Conservation (phyloP, 768 basidiomycete species). For the Leccinum sublutescens region DNA sequence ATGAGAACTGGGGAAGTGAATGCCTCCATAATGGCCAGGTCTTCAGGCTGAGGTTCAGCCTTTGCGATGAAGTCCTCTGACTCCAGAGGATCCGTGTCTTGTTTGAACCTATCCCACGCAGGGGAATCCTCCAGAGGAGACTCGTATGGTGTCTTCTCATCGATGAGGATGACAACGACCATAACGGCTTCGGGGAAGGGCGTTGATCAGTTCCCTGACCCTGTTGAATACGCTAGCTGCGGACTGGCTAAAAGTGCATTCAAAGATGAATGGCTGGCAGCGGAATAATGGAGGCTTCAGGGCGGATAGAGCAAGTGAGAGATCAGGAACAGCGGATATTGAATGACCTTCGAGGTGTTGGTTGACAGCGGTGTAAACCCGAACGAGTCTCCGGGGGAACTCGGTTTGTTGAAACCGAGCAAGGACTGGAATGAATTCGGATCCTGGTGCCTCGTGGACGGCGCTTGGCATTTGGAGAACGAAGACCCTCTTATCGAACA, state of each 20-base stretch:
- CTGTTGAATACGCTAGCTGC: background rate
- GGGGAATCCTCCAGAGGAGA: background rate
- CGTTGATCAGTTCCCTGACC: background rate
- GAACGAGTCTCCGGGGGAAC: background rate
- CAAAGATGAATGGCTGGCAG: background rate
- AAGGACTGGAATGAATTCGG: background rate
- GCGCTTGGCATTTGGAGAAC: background rate
- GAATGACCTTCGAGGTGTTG: background rate
- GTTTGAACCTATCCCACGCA: background rate
- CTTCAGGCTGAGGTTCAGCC: background rate
- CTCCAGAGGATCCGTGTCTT: background rate
- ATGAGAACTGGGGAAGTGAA: background rate
- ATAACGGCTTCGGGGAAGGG: background rate
- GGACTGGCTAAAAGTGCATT: background rate
- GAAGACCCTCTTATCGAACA: background rate
- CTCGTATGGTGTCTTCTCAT: background rate
- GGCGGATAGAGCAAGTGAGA: background rate
- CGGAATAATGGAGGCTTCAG: background rate
- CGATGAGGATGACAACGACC: background rate
- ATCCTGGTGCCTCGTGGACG: background rate
- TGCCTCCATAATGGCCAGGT: background rate
- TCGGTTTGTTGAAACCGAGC: background rate
- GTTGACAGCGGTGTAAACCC: background rate
- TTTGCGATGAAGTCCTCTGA: background rate
- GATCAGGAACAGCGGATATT: background rate